A percentile compares a stretch with the other conserved stretches of the same genome.
These are phyloP conservation scores for Maudiozyma barnettii DNA, from an alignment of 805 yeast genomes.

Conservation along the genomic window DNA sequence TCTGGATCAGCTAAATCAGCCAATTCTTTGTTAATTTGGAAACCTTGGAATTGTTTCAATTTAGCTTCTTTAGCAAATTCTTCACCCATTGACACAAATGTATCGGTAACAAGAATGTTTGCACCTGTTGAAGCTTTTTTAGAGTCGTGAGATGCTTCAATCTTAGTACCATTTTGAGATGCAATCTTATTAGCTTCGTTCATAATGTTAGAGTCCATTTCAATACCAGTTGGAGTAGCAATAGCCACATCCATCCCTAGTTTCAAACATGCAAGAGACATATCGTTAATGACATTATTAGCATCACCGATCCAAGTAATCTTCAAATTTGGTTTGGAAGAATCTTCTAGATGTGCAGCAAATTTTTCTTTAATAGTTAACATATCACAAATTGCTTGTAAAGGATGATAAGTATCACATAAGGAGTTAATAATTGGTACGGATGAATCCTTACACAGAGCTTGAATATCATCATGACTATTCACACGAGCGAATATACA, in stretches of 20 bases:
- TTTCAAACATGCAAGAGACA: conserved; percentile 79
- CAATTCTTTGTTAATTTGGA: conserved; percentile 68
- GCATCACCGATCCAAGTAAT: conserved; percentile 96
- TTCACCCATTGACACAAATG: conserved; percentile 98
- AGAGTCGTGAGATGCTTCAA: conserved; percentile 65
- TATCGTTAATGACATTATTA: conserved; percentile 89
- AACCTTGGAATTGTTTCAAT: conserved; percentile 74
- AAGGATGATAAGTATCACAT: conserved; percentile 88
- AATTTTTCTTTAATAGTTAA: conserved; percentile 78
- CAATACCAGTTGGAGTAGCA: conserved; percentile 18
- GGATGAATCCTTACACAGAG: conserved; percentile 63
- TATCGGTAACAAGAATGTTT: conserved; percentile 84
- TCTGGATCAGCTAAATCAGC: conserved; percentile 49
- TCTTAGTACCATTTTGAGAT: conserved; percentile 38
- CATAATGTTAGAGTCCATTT: conserved; percentile 45
- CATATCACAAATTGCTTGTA: conserved; percentile 90
- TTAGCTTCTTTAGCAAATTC: conserved; percentile 67
- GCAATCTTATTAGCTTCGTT: conserved; percentile 47
- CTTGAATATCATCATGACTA: conserved; percentile 70
- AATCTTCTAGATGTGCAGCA: conserved; percentile 28
- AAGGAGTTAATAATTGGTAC: conserved; percentile 92
- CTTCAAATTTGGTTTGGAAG: conserved; percentile 41
- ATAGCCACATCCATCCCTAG: conserved; percentile 53
- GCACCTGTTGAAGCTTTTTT: conserved; percentile 62
- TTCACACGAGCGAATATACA: conserved; percentile 95